Base-by-base conservation (phyloP, 2,329 filamentous ascomycete genomes). In the Apiospora saccharicola region DNA sequence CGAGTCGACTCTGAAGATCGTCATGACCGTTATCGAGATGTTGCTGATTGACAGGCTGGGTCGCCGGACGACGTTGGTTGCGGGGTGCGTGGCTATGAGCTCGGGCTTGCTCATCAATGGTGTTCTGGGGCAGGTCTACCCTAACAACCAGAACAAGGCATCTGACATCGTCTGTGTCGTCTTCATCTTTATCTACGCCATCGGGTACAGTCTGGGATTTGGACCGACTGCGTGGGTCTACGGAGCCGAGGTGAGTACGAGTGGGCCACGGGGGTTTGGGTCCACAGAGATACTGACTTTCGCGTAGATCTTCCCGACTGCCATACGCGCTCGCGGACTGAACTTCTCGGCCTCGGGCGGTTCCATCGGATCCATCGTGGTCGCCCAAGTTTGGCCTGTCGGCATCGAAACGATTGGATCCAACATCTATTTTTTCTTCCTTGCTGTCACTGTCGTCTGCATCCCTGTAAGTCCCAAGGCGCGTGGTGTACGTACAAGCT, bases 211-310 rank as follows among this genome's bases (percentile, higher is more conserved):
- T 69, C 82, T 90, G 73, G 87, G 88, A 0, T 89, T 90, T 61
- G 88, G 88, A 0, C 87, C 88, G 0, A 85, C 87, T 0, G 83
- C 87, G 0, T 90, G 88, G 88, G 87, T 90, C 0, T 90, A 90
- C 73, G 86, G 87, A n/a, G 85, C 87, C 0, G 88, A 90, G 81
- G 86, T 88, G 73, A 34, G 79, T 69, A 26, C 70, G 22, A 26
- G n/a, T 22, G 53, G 44, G 19, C 19, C 44, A 3, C 14, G 51
- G 4, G 30, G 14, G 37, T 4, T 37, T 37, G 26, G 37, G 16
- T n/a, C 61, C 26, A 34, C 22, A 4, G 53, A 61, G 68, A 16
- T 5, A 30, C 67, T 26, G 53, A 68, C 24, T 10, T 1, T 19
- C 44, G 1, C 22, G 14, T 41, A 86, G 84, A 90, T 90, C 74